Percentiles rank a stretch among this genome's conserved stretches.
phyloP scores from a whole-genome alignment of 495 filamentous ascomycete species.

The Chaetomidium leptoderma region DNA sequence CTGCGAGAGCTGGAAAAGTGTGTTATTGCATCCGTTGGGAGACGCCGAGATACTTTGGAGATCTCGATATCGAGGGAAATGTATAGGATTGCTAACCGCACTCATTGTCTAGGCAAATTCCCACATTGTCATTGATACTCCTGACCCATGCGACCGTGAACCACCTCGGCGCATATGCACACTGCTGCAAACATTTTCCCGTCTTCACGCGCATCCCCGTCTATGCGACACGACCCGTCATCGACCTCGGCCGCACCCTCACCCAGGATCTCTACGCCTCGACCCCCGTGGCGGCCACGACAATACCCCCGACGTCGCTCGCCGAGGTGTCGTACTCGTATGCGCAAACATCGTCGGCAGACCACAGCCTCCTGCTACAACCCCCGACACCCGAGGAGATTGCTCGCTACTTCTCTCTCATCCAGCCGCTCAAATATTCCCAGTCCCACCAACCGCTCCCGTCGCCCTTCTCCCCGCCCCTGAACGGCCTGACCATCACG shows the following conservation, averaged over 20 bases:
- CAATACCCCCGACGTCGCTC: conserved; percentile 64
- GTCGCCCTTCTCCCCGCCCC: conserved; percentile 79
- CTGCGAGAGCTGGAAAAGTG: conserved; percentile 87
- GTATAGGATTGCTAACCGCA: conserved; percentile 11
- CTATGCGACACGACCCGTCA: conserved; percentile 90
- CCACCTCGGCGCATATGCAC: conserved; percentile 89
- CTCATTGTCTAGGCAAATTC: conserved; percentile 64
- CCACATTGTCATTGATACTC: conserved; percentile 88
- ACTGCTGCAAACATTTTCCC: conserved; percentile 95
- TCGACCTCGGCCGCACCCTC: conserved; percentile 84
- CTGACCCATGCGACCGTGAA: conserved; percentile 87
- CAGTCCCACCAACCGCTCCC: conserved; percentile 85
- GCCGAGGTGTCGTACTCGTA: conserved; percentile 60
- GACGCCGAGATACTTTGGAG: too few species aligned
- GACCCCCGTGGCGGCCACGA: conserved; percentile 77
- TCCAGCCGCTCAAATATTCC: conserved; percentile 92
- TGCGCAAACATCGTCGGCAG: conserved; percentile 44
- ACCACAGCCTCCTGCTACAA: conserved; percentile 65
- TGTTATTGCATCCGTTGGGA: not conserved
- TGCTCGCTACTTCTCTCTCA: conserved; percentile 83
- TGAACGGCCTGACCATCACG: conserved; percentile 91
- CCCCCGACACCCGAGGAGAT: conserved; percentile 84
- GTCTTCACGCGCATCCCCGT: conserved; percentile 90
- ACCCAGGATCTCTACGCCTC: conserved; percentile 91
- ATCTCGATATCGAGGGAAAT: not conserved